Conservation (phyloP, 371 early-diverging fungal genomes). For the Gilbertella persicaria region DNA sequence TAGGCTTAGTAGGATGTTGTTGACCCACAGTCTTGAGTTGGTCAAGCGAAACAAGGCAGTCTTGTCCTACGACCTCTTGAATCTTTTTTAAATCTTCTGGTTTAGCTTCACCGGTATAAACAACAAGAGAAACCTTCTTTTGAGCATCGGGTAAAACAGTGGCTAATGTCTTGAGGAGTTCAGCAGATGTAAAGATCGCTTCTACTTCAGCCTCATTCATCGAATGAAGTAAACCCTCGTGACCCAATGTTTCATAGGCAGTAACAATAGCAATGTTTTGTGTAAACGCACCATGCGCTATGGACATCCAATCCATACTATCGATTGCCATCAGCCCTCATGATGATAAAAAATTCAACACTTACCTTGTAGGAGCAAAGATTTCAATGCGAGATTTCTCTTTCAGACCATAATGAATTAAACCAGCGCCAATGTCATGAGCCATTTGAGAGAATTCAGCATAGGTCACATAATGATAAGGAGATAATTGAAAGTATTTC, state of each 20-base stretch:
- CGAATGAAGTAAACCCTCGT: slow-evolving; percentile 62
- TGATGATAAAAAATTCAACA: neutral
- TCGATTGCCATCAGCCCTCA: neutral
- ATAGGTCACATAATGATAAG: slow-evolving; percentile 71
- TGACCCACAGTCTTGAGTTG: slow-evolving; percentile 40
- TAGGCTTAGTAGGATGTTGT: slow-evolving; percentile 44
- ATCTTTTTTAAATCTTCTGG: slow-evolving; percentile 25
- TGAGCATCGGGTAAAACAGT: slow-evolving; percentile 38
- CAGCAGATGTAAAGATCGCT: slow-evolving; percentile 62
- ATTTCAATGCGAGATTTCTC: slow-evolving; percentile 63
- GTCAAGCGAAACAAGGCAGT: slow-evolving; percentile 41
- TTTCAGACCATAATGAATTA: slow-evolving; percentile 62
- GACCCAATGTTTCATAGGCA: slow-evolving; percentile 76
- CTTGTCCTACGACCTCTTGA: slow-evolving; percentile 16
- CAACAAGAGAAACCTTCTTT: slow-evolving; percentile 39
- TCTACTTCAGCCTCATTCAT: slow-evolving; percentile 64
- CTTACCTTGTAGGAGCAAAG: slow-evolving; percentile 72
- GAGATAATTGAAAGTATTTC: slow-evolving; percentile 79
- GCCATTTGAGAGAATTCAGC: slow-evolving; percentile 53
- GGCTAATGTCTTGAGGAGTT: slow-evolving; percentile 56
- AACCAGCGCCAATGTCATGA: slow-evolving; percentile 66
- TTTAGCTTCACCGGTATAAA: slow-evolving; percentile 42
- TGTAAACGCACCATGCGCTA: slow-evolving; percentile 43
- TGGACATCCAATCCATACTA: slow-evolving; percentile 29
- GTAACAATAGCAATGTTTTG: slow-evolving; percentile 69